phyloP scores from a whole-genome alignment of 2,329 filamentous ascomycete species.

The Fusarium sambucinum region DNA sequence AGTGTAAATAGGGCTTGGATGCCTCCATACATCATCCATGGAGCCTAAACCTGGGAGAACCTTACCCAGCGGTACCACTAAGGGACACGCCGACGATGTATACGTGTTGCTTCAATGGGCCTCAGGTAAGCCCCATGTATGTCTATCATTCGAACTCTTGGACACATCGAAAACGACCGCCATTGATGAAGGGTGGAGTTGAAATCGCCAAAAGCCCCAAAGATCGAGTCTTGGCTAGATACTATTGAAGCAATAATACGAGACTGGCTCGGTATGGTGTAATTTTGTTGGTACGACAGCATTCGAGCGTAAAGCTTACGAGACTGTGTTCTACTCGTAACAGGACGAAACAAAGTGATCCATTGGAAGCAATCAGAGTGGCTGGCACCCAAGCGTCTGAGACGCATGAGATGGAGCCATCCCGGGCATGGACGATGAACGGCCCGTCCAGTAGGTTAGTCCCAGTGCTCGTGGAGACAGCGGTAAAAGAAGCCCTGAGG shows the following conservation, averaged over 20 bases:
- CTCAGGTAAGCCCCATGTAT: background rate
- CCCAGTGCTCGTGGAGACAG: constrained; percentile 15
- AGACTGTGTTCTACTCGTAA: constrained; percentile 5
- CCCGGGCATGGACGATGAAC: constrained; percentile 12
- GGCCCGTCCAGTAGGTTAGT: background rate
- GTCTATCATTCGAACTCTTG: background rate
- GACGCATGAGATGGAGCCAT: constrained; percentile 13
- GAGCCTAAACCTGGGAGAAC: background rate
- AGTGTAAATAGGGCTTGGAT: constrained; percentile 21
- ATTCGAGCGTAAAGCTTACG: constrained; percentile 19
- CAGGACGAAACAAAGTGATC: constrained; percentile 33
- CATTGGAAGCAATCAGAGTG: constrained; percentile 14
- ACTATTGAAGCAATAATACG: constrained; percentile 35
- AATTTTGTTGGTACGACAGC: constrained; percentile 26
- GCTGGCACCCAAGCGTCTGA: constrained; percentile 17
- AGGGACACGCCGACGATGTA: background rate
- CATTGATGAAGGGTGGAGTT: constrained; percentile 24
- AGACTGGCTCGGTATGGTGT: constrained; percentile 22
- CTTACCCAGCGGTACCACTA: constrained; percentile 5
- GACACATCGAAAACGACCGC: background rate
- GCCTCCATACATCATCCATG: constrained; percentile 3
- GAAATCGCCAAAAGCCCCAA: constrained; percentile 18
- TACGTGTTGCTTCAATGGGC: background rate
- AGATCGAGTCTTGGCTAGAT: constrained; percentile 37
- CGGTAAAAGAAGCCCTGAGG: constrained; percentile 24